These are phyloP conservation scores for Cinnamomum micranthum DNA, from an alignment of 164 flowering plant genomes.

Conservation along the genomic window DNA sequence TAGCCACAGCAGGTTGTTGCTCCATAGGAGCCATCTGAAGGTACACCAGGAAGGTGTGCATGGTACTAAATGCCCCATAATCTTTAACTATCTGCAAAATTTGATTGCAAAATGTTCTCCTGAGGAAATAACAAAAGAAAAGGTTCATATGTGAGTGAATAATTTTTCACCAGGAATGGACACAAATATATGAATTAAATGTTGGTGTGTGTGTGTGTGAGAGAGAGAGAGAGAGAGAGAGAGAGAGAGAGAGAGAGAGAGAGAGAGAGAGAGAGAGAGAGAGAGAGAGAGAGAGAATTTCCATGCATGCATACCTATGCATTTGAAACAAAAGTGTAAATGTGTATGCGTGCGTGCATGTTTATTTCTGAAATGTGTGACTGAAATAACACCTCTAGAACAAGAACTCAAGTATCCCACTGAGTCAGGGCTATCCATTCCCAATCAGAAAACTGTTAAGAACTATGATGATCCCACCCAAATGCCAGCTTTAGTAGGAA, in stretches of 20 bases:
- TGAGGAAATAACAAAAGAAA: slow-evolving; percentile 21
- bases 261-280: slow-evolving; percentile 5
- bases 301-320: neutral
- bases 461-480: neutral
- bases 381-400: neutral
- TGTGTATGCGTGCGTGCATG: neutral
- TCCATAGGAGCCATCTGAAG: slow-evolving; percentile 84
- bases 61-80: slow-evolving; percentile 74
- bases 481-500: neutral
- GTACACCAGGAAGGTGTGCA: slow-evolving; percentile 71
- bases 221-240: neutral
- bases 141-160: neutral
- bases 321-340: no score
- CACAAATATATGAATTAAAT: neutral
- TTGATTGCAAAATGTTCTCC: slow-evolving; percentile 59
- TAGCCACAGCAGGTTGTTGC: slow-evolving; percentile 58
- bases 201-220: neutral
- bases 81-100: slow-evolving; percentile 56
- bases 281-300: neutral
- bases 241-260: neutral
- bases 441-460: neutral
- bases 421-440: neutral
- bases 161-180: neutral
- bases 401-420: neutral
- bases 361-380: neutral